phyloP scores from a whole-genome alignment of 768 basidiomycete genomes.

The Lactarius hengduanensis region DNA sequence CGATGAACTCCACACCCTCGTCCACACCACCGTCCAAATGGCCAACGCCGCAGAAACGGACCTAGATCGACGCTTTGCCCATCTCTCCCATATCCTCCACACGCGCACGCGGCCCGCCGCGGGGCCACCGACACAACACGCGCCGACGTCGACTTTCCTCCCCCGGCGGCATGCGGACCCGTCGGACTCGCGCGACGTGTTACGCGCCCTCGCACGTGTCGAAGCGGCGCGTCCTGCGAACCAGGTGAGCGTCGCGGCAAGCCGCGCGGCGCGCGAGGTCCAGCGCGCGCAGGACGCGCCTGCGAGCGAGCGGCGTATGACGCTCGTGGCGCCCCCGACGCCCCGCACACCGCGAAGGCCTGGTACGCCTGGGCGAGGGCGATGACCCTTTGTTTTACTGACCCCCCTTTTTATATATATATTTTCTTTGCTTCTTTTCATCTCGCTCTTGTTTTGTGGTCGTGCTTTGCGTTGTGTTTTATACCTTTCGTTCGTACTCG shows the following conservation, averaged over 20 bases:
- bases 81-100: conserved; percentile 50
- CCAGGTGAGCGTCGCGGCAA: conserved; percentile 68
- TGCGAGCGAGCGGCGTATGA: conserved; percentile 55
- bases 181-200: conserved; percentile 52
- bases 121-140: conserved; percentile 27
- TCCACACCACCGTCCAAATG: conserved; percentile 53
- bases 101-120: conserved; percentile 43
- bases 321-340: conserved; percentile 49
- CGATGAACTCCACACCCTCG: conserved; percentile 54
- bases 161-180: conserved; percentile 35
- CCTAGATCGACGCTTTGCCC: conserved; percentile 62
- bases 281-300: conserved; percentile 59
- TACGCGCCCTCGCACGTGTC: conserved; percentile 64
- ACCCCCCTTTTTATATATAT: neutral
- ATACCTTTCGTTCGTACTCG: conserved; percentile 16
- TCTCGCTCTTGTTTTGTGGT: neutral
- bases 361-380: conserved; percentile 57
- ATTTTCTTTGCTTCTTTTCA: neutral
- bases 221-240: conserved; percentile 64
- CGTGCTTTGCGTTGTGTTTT: conserved; percentile 14
- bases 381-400: neutral
- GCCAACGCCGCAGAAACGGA: conserved; percentile 53
- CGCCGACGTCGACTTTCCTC: conserved; percentile 39
- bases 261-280: conserved; percentile 68
- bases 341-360: conserved; percentile 50